Evolutionary conservation across 331 rosid genomes (phyloP), one percentile per base, ranked within the genome.

Genomic region (Malus hybrid): DNA sequence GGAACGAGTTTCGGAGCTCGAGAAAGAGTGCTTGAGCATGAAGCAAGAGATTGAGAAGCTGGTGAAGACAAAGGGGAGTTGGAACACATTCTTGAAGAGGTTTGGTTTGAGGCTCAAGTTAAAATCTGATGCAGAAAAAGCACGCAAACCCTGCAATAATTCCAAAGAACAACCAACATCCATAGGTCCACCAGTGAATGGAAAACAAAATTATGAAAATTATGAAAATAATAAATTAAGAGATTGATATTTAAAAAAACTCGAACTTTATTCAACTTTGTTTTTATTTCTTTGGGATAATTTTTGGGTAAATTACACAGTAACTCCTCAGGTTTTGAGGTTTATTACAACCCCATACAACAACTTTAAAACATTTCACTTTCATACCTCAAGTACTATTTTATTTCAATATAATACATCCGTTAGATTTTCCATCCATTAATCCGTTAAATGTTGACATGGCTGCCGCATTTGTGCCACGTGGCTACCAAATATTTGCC

Each of bases 21-120:
- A 93, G 87, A 90, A 91, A 36, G 98, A 93, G 78, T 90, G 89
- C 76, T 65, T 83, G 79, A 76, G 81, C 85, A 89, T 93, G 96
- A 91, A 88, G 52, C 82, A 85, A 80, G 95, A 90, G 70, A 72
- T 93, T 57, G 90, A 89, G n/a, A 93, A 91, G 82, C 77, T 89
- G 79, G 89, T 81, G 70, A 93, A 88, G 87, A 84, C 89, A 19
- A 89, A 88, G 82, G 86, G 87, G 16, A 81, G 92, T 61, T 93
- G 96, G 98, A 89, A 83, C 50, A 34, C 83, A 79, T 44, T 88
- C 63, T 83, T 91, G 52, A 89, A 77, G 81, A 93, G 80, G 87
- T 72, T 93, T 69, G 69, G 96, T 29, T 77, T 88, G 13, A 82
- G 79, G 72, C 76, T 84, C 12, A 88, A 82, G 80, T 76, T 86